Conservation (phyloP, 148 eudicot genomes). For the Cornus florida region DNA sequence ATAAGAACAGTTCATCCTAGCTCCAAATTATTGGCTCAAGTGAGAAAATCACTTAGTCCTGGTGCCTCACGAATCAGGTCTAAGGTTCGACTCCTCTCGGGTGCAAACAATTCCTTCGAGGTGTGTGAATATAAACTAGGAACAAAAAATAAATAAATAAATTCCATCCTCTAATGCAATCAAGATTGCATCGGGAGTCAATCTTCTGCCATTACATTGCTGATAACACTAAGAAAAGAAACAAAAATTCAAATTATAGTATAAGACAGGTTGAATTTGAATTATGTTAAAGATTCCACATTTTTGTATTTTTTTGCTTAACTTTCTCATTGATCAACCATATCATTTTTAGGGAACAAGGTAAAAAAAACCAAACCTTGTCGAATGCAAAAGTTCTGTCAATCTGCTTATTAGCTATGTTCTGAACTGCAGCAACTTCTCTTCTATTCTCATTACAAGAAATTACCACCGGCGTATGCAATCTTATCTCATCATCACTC, state of each 20-base stretch:
- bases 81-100: too few relatives aligned
- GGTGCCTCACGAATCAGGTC: too few relatives aligned
- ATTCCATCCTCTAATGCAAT: too few relatives aligned
- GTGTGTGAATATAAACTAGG: too few relatives aligned
- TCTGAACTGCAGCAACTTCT: conserved; percentile 89
- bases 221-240: neutral
- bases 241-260: neutral
- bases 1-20: too few relatives aligned
- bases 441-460: conserved; percentile 79
- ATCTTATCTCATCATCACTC: conserved; percentile 78
- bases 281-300: neutral
- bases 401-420: conserved; percentile 94
- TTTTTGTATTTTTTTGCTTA: neutral
- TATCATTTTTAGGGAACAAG: neutral
- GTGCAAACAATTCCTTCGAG: too few relatives aligned
- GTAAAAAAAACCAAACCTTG: conserved; percentile 49
- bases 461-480: conserved; percentile 80
- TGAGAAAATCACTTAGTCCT: too few relatives aligned
- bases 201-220: neutral
- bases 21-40: too few relatives aligned
- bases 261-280: neutral
- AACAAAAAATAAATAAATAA: too few relatives aligned
- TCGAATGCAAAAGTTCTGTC: conserved; percentile 89
- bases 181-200: neutral
- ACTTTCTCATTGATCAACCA: conserved; percentile 1